These are phyloP conservation scores for Paramecium caudatum DNA, from an alignment of 73 alveolate genomes.

Conservation along the genomic window DNA sequence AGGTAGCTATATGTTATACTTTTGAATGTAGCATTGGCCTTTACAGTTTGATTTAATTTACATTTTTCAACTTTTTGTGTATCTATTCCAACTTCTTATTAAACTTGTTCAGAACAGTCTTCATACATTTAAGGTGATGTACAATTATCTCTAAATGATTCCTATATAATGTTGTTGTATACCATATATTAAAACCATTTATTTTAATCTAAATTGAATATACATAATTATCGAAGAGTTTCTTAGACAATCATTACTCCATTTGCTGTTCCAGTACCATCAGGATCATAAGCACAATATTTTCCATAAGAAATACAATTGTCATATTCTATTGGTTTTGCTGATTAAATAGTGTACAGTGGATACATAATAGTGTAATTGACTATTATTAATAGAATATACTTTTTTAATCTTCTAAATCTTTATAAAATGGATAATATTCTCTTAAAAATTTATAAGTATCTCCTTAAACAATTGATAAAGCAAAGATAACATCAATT, in stretches of 20 bases:
- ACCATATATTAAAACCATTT: slow-evolving; percentile 59
- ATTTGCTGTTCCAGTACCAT: slow-evolving; percentile 33
- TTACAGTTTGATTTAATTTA: background rate
- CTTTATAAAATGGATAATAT: slow-evolving; percentile 38
- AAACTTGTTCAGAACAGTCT: background rate
- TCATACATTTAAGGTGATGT: slow-evolving; percentile 23
- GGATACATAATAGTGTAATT: background rate
- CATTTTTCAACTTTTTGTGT: background rate
- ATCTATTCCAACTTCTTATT: slow-evolving; percentile 14
- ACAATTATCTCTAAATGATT: slow-evolving; percentile 34
- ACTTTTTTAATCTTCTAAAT: background rate
- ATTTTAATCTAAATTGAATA: background rate
- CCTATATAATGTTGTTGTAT: background rate
- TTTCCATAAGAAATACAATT: slow-evolving; percentile 36
- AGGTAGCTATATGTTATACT: background rate
- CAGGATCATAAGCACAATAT: slow-evolving; percentile 63
- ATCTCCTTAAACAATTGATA: background rate
- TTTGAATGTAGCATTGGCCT: background rate
- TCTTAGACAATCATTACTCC: slow-evolving; percentile 19
- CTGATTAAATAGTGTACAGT: background rate
- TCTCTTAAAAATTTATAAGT: slow-evolving; percentile 60
- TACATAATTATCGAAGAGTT: slow-evolving; percentile 34
- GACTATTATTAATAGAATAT: background rate
- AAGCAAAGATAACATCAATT: background rate
- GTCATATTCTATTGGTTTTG: slow-evolving; percentile 19